A percentile compares a stretch with the other conserved stretches of the same genome.
These are phyloP conservation scores for Geranomyces variabilis DNA, from an alignment of 192 early-diverging fungal genomes.

Conservation along the genomic window DNA sequence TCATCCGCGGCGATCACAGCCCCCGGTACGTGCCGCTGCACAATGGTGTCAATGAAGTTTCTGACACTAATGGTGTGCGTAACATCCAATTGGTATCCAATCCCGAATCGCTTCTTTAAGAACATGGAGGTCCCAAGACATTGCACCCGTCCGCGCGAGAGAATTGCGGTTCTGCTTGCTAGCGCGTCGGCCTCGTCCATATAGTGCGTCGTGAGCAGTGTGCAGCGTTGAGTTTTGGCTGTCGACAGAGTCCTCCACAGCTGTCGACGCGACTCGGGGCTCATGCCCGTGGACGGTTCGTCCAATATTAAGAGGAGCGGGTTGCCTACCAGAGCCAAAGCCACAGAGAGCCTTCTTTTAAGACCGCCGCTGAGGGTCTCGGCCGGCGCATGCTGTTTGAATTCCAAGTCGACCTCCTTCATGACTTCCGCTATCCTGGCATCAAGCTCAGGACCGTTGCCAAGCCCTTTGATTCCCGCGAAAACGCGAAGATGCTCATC, in stretches of 20 bases:
- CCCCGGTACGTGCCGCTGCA: slow-evolving; percentile 45
- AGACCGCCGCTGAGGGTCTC: slow-evolving; percentile 51
- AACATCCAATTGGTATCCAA: slow-evolving; percentile 60
- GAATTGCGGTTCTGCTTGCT: slow-evolving; percentile 65
- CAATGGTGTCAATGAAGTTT: not conserved
- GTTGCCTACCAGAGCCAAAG: slow-evolving; percentile 64
- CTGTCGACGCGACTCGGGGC: slow-evolving; percentile 64
- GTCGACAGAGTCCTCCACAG: slow-evolving; percentile 60
- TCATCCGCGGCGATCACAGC: slow-evolving; percentile 51
- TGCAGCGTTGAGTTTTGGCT: slow-evolving; percentile 60
- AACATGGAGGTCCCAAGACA: slow-evolving; percentile 67
- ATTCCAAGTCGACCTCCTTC: slow-evolving; percentile 27
- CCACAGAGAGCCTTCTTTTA: slow-evolving; percentile 69
- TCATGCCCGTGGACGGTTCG: slow-evolving; percentile 64
- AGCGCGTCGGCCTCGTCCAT: slow-evolving; percentile 74
- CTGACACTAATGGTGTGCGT: not conserved
- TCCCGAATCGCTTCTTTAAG: slow-evolving; percentile 70
- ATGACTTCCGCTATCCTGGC: slow-evolving; percentile 44
- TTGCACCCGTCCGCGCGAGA: slow-evolving; percentile 64
- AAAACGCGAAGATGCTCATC: slow-evolving; percentile 63
- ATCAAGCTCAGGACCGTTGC: slow-evolving; percentile 39
- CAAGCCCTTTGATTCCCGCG: slow-evolving; percentile 67
- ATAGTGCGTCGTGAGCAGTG: slow-evolving; percentile 60
- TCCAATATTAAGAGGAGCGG: slow-evolving; percentile 69
- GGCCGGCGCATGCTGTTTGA: slow-evolving; percentile 20